These are phyloP conservation scores for Lathyrus aphaca DNA, from an alignment of 306 rosid species.

Conservation along the genomic window DNA sequence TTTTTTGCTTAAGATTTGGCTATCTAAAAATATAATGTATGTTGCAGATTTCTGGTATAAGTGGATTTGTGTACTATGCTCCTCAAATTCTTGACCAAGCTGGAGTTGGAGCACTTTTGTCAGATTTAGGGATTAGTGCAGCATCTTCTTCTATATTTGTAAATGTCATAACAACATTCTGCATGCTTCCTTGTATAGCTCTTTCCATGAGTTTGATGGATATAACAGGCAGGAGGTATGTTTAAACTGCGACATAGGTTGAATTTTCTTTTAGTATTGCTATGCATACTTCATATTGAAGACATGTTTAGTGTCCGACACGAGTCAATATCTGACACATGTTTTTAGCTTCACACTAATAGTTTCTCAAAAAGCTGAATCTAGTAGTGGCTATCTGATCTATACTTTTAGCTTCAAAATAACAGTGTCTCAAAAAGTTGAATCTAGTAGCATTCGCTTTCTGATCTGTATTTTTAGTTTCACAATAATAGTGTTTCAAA, in stretches of 20 bases:
- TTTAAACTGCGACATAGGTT: neutral
- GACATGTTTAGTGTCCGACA: no score
- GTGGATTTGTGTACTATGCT: slow-evolving; percentile 66
- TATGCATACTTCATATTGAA: neutral
- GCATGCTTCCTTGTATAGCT: slow-evolving; percentile 76
- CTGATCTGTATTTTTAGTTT: no score
- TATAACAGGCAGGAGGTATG: slow-evolving; percentile 68
- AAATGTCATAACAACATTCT: slow-evolving; percentile 54
- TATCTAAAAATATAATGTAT: neutral
- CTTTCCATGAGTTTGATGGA: slow-evolving; percentile 73
- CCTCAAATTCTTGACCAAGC: slow-evolving; percentile 69
- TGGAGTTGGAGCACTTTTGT: slow-evolving; percentile 59
- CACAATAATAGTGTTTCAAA: no score
- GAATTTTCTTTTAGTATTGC: slow-evolving; percentile 1
- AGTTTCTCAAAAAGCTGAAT: no score
- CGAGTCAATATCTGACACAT: no score
- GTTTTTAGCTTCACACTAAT: no score
- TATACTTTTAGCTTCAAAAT: no score
- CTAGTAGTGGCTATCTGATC: no score
- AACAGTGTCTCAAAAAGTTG: no score
- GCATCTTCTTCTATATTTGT: slow-evolving; percentile 56
- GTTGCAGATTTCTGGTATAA: slow-evolving; percentile 69
- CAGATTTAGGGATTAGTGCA: slow-evolving; percentile 50
- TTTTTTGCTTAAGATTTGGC: no score
- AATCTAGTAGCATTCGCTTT: no score